Base-by-base conservation (phyloP, 495 filamentous ascomycete species). In the Chaetomidium leptoderma region DNA sequence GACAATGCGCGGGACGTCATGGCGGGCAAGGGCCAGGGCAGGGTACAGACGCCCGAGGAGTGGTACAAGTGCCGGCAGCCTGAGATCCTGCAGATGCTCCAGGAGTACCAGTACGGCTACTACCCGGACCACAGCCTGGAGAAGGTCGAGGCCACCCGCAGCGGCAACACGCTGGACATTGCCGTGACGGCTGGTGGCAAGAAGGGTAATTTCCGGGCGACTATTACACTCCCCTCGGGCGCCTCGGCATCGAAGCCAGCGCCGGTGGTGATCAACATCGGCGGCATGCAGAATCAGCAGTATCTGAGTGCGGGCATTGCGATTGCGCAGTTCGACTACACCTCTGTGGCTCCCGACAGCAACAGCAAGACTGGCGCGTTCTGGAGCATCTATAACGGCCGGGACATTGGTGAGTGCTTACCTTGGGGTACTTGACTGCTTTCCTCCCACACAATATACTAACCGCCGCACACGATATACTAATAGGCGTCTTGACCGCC, bases 51-150 rank as follows among this genome's bases (percentile, higher is more conserved):
- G 8, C 66, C 66, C 21, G 74, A 79, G 24, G 72, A 80, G 58
- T 81, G 77, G 77, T 78, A 76, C 66, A 62, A 68, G 49, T 82
- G 78, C 61, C 73, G 75, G 7, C 76, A 78, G 65, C 79, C 77
- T 10, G 76, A 81, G 66, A 78, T 82, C 59, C 11, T 81, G 29
- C 72, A 76, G 61, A 58, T 81, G 63, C 65, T 82, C 23, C 76
- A 81, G 54, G 76, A 82, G 52, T 80, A 81, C 66, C 78, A 81
- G 69, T 80, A 74, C 63, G 78, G 78, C 16, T 81, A 78, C 65
- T 80, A 81, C 60, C 77, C 79, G 0, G 77, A 81, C 61, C 78
- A 78, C 55, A 71, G 68, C 27, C 64, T 68, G 50, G 79, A 81
- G 57, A 81, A 70, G 44, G 76, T 81, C 10, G 76, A 72, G 43